Conservation (phyloP, 1,139 yeast genomes). For the Eremothecium gossypii region DNA sequence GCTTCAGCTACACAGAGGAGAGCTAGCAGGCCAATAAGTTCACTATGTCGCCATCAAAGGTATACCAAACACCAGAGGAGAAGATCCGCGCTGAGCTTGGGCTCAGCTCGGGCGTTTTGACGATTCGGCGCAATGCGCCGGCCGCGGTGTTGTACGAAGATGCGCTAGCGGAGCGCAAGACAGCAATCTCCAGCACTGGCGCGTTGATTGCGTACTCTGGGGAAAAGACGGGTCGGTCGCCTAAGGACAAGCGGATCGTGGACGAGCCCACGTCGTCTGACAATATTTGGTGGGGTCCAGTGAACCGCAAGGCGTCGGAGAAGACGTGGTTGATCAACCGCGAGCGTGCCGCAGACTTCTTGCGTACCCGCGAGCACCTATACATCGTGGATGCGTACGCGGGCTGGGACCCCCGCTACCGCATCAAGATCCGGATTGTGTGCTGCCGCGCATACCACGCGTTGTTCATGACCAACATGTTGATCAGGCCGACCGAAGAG, state of each 20-base stretch:
- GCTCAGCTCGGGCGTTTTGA: slow-evolving; percentile 31
- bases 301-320: slow-evolving; percentile 89
- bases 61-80: slow-evolving; percentile 19
- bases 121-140: slow-evolving; percentile 72
- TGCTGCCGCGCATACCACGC: slow-evolving; percentile 99
- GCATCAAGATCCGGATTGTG: slow-evolving; percentile 91
- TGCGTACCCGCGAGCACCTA: slow-evolving; percentile 90
- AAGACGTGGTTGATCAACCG: slow-evolving; percentile 93
- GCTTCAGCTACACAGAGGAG: not conserved
- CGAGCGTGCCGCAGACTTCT: slow-evolving; percentile 93
- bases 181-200: slow-evolving; percentile 89
- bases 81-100: slow-evolving; percentile 29
- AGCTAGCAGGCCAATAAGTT: not conserved
- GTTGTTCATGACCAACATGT: slow-evolving; percentile 95
- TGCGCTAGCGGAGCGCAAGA: slow-evolving; percentile 79
- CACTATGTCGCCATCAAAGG: slow-evolving; percentile 22
- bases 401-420: slow-evolving; percentile 98
- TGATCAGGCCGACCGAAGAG: slow-evolving; percentile 88
- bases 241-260: slow-evolving; percentile 95
- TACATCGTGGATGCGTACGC: slow-evolving; percentile 96
- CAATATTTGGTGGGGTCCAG: slow-evolving; percentile 99
- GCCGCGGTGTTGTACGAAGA: slow-evolving; percentile 93
- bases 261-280: slow-evolving; percentile 81
- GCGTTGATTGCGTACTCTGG: slow-evolving; percentile 96
- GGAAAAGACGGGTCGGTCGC: slow-evolving; percentile 94